Conservation (phyloP, 257 asterid species). For the Solanum arcanum region DNA sequence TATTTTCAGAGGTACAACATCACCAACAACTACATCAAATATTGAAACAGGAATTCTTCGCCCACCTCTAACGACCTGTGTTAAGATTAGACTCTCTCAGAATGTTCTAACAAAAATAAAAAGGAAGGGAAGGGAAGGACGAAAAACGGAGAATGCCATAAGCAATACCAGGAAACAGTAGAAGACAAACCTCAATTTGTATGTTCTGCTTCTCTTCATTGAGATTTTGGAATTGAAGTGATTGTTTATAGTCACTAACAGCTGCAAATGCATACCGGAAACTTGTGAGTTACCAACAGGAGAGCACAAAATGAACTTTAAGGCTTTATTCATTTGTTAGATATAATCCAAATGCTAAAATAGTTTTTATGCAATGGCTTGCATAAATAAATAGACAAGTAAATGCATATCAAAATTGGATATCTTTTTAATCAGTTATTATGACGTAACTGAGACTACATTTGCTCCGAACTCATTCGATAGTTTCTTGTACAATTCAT, state of each 20-base stretch:
- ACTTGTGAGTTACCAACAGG: not conserved
- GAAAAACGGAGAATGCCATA: not conserved
- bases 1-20: conserved; percentile 84
- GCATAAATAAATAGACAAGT: not conserved
- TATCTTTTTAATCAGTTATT: not conserved
- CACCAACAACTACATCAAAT: conserved; percentile 90
- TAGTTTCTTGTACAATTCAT: not conserved
- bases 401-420: not conserved
- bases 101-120: not conserved
- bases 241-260: conserved; percentile 86
- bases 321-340: not conserved
- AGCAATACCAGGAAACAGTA: not conserved
- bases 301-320: not conserved
- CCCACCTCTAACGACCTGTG: conserved; percentile 88
- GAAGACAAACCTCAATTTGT: conserved; percentile 68
- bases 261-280: conserved; percentile 34
- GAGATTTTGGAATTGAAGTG: conserved; percentile 90
- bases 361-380: not conserved
- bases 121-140: not conserved
- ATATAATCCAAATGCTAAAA: not conserved
- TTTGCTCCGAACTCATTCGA: not conserved
- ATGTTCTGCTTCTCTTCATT: conserved; percentile 96
- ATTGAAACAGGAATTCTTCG: conserved; percentile 70
- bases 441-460: not conserved
- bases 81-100: not conserved